Evolutionary conservation across 371 early-diverging fungal species (phyloP), one percentile per base, ranked within the genome.

Genomic region (Rhizomucor pusillus): DNA sequence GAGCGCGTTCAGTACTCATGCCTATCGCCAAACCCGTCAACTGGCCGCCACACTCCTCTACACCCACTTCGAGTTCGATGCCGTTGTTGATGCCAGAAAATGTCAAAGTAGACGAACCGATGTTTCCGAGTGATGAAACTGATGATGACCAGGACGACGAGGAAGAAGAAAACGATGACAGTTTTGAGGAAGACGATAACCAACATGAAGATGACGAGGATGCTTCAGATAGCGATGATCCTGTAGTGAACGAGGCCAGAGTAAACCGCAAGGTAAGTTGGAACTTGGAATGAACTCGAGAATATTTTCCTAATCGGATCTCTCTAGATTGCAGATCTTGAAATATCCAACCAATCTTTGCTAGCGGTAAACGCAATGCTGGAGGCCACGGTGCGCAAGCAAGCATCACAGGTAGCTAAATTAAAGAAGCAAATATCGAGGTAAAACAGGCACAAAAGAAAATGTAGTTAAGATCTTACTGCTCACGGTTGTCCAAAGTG

Each of bases 281-380:
- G 3, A 19, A 16, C 22, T 2, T 10, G 19, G 23, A 7, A 16
- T 5, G 5, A 7, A 11, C 18, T 5, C 6, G 47, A 23, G 18
- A 39, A 41, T 54, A 48, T 43, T 22, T 41, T 14, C 6, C 1
- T 37, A 24, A 22, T 22, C 20, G 33, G n/a, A 19, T 44, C 7
- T 7, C 3, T 29, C 29, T 52, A 80, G 80, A 75, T 80, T 58
- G 75, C 68, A 33, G 81, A 80, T 66, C 60, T 80, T 47, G 81
- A 80, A 59, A 69, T 78, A 44, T 76, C 81, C 12, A 75, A 76
- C 22, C 66, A 67, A 44, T 78, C 77, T 16, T 52, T 80, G 22
- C 50, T 76, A 20, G 69, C 74, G 20, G 70, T 78, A 12, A 80
- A 80, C 63, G 66, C 67, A 20, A 73, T 76, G 72, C 50, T 80